Evolutionary conservation across 202 grass and related monocot species (phyloP), one percentile per base, ranked within the genome.

Genomic region (Setaria italica): DNA sequence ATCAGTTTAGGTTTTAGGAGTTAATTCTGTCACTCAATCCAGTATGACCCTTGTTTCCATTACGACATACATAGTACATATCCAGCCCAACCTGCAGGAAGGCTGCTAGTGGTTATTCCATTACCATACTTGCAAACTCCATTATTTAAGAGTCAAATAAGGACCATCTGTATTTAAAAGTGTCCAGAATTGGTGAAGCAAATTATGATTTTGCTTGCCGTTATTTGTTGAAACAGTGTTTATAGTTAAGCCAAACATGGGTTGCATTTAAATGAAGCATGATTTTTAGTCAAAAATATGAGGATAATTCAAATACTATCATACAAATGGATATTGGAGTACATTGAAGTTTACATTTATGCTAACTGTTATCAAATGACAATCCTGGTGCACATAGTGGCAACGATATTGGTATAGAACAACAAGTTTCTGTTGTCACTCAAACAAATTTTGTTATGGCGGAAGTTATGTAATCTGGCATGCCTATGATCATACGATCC

Each of bases 31-130:
- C 21, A 66, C 34, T 55, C 7, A 25, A 74, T 7, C 60, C 37
- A 80, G 21, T 46, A 57, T 66, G 47, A 7, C 42, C 10, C 35
- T 58, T 45, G 11, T 58, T 46, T 70, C 48, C 25, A 76, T 12
- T 50, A 84, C 29, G 30, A 41, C 17, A 58, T 1, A 48, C 42
- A 79, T 47, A 42, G 59, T 56, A 51, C 9, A 39, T 37, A 70
- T 49, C 11, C 11, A 60, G 29, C 29, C 51, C 11, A 85, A 30
- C 54, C 20, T 63, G 55, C 76, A 79, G 74, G 19, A 62, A 79
- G 13, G 32, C 54, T 19, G 32, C 33, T 63, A 32, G 25, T 72
- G 4, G 46, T 64, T 48, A 51, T 63, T 45, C 6, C 11, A 45
- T 67, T 25, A 67, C 33, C 33, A 54, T 9, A 80, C 15, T 43